Evolutionary conservation across 1,284 basidiomycete genomes (phyloP).

Genomic region (Ganoderma meredithae): DNA sequence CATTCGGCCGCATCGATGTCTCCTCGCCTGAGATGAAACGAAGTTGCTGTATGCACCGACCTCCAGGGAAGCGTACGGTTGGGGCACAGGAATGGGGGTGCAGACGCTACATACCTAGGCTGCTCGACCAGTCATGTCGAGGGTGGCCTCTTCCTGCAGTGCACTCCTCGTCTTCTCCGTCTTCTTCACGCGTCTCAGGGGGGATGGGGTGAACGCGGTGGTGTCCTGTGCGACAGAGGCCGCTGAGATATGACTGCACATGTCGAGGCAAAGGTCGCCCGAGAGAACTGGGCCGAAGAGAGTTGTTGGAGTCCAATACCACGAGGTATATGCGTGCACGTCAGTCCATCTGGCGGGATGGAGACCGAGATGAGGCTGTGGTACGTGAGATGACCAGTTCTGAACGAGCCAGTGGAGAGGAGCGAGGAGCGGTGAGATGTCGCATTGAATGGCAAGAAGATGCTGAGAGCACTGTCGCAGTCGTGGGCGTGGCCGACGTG

Average conservation of each 20-base stretch:
- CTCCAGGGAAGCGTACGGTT: neutral
- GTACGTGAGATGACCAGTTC: no score
- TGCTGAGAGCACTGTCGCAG: constrained; percentile 19
- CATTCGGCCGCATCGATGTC: constrained; percentile 69
- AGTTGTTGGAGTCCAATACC: neutral
- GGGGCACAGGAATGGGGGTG: neutral
- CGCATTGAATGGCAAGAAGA: neutral
- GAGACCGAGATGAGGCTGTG: no score
- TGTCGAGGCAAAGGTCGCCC: constrained; percentile 32
- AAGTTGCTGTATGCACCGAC: constrained; percentile 64
- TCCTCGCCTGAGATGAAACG: constrained; percentile 65
- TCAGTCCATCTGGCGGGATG: no score
- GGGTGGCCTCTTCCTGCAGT: constrained; percentile 40
- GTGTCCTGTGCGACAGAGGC: constrained; percentile 31
- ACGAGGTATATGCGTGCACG: neutral
- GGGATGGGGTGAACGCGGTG: constrained; percentile 35
- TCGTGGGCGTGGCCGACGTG: no score
- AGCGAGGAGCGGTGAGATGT: no score
- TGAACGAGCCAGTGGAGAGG: no score
- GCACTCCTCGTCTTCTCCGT: constrained; percentile 28
- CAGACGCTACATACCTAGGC: constrained; percentile 60
- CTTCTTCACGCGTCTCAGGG: constrained; percentile 27
- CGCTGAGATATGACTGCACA: constrained; percentile 34
- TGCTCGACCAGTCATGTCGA: constrained; percentile 72
- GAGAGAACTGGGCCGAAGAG: neutral